phyloP scores from a whole-genome alignment of 306 rosid species.

The Sechiopsis laciniata region DNA sequence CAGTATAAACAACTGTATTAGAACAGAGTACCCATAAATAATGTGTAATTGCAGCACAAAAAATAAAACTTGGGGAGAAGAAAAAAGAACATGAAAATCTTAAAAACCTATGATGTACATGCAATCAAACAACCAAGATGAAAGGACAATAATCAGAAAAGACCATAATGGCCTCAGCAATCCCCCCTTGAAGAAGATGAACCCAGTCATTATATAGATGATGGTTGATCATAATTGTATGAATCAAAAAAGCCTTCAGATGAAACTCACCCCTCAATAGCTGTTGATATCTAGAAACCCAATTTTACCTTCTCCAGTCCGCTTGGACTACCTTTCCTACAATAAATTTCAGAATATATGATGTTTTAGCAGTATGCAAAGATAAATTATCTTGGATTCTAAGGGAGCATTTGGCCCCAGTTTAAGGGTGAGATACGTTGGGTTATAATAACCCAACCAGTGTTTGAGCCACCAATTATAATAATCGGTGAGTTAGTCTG shows the following conservation, averaged over 20 bases:
- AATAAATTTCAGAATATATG: constrained; percentile 19
- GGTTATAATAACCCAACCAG: too few relatives aligned
- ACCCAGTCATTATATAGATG: constrained; percentile 28
- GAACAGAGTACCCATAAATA: constrained; percentile 14
- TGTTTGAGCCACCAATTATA: too few relatives aligned
- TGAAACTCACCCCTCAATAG: too few relatives aligned
- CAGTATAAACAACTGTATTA: constrained; percentile 19
- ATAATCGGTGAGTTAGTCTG: too few relatives aligned
- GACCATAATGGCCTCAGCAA: constrained; percentile 36
- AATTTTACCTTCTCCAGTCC: constrained; percentile 75
- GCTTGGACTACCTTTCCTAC: constrained; percentile 80
- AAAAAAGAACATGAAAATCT: background rate
- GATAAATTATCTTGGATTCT: background rate
- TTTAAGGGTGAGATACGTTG: too few relatives aligned
- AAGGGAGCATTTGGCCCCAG: too few relatives aligned
- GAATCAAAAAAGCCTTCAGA: too few relatives aligned
- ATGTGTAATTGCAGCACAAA: constrained; percentile 13
- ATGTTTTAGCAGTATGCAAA: background rate
- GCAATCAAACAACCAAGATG: constrained; percentile 63
- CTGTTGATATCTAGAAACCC: too few relatives aligned
- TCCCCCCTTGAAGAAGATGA: constrained; percentile 30
- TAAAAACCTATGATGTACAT: constrained; percentile 81
- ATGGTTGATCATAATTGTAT: too few relatives aligned
- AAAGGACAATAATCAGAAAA: constrained; percentile 42
- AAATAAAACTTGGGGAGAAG: background rate